These are phyloP conservation scores for Ophiostoma piceae DNA, from an alignment of 2,329 filamentous ascomycete species.

Conservation along the genomic window DNA sequence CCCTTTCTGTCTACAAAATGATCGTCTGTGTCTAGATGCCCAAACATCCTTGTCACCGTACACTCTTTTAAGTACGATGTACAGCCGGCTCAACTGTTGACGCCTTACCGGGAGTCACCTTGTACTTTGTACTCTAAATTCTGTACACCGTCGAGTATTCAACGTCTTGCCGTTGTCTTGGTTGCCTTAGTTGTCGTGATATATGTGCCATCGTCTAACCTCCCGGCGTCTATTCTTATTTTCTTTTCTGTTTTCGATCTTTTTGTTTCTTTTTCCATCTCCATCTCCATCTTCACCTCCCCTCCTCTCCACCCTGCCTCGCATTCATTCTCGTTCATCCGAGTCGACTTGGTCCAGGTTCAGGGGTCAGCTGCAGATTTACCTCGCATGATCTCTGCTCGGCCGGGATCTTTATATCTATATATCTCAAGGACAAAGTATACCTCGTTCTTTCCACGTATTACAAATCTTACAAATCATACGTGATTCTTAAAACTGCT, in stretches of 20 bases:
- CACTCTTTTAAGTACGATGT: not conserved
- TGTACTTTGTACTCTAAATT: not conserved
- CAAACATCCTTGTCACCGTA: not conserved
- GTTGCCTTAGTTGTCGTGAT: not conserved
- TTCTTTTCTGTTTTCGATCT: not conserved
- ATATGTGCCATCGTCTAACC: not conserved
- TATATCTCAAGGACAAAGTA: not conserved
- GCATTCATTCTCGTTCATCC: not conserved
- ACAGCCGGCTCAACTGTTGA: not conserved
- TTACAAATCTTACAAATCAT: no score
- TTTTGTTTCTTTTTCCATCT: not conserved
- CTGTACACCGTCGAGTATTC: not conserved
- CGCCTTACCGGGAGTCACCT: not conserved
- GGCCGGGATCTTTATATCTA: no score
- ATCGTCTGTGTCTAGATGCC: no score
- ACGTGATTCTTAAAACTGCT: no score
- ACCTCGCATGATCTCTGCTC: not conserved
- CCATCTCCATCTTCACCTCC: not conserved
- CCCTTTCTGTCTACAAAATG: no score
- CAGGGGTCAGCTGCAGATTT: not conserved
- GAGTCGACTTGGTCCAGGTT: not conserved
- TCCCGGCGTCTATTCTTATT: slow-evolving; percentile 2
- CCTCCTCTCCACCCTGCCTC: not conserved
- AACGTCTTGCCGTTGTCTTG: not conserved
- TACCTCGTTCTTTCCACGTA: no score